Percentiles rank a stretch among this genome's conserved stretches.
Conservation (phyloP, 2,329 filamentous ascomycete species). For the Myriosclerotinia curreyana region DNA sequence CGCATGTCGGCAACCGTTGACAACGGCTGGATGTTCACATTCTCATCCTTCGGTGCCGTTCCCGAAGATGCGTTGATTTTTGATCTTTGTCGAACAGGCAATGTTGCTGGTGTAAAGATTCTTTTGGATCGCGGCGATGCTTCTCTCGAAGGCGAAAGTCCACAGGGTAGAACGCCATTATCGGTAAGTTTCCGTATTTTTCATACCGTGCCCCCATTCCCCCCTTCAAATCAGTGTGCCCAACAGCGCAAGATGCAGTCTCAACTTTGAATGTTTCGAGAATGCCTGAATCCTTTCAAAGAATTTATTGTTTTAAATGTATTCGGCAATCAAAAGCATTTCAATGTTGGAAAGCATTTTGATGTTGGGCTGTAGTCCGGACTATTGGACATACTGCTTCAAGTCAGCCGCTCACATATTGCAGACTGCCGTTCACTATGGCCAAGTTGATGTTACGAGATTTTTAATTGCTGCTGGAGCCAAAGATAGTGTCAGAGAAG, state of each 20-base stretch:
- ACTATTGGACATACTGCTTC: too few species aligned
- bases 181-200: background rate
- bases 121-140: constrained; percentile 10
- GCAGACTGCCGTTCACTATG: background rate
- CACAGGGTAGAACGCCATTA: background rate
- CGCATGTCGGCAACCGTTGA: background rate
- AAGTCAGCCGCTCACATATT: background rate
- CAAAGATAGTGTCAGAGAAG: background rate
- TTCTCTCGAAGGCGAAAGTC: background rate
- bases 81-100: constrained; percentile 11
- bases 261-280: too few species aligned
- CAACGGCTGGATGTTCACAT: constrained; percentile 6
- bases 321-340: too few species aligned
- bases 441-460: constrained; percentile 2
- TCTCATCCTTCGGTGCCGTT: background rate
- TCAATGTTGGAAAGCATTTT: too few species aligned
- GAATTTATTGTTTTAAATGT: too few species aligned
- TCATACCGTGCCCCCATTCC: too few species aligned
- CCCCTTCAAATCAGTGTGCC: too few species aligned
- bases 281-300: too few species aligned
- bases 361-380: too few species aligned
- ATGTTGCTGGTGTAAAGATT: constrained; percentile 16
- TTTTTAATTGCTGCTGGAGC: constrained; percentile 4
- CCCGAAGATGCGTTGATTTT: constrained; percentile 11
- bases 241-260: too few species aligned